phyloP scores from a whole-genome alignment of 2,329 filamentous ascomycete species.

The Rosellinia necatrix region DNA sequence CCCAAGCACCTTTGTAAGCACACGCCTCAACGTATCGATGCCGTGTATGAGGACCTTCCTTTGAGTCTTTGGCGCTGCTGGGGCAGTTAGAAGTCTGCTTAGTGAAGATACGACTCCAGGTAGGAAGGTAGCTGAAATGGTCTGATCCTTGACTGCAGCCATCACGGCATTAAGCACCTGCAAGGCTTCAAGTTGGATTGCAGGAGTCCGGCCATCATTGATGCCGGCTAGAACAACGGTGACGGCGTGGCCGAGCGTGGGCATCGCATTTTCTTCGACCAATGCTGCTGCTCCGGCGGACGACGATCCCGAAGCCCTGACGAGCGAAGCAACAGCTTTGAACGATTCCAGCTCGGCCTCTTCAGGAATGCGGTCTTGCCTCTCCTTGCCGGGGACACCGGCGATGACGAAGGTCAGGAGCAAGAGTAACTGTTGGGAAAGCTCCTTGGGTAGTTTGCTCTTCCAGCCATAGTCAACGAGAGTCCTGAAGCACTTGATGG shows the following conservation, averaged over 20 bases:
- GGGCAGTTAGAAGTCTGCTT: conserved; percentile 73
- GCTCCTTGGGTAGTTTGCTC: conserved; percentile 67
- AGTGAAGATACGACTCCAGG: conserved; percentile 86
- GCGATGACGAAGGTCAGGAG: conserved; percentile 82
- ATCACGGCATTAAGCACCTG: conserved; percentile 66
- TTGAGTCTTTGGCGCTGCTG: conserved; percentile 57
- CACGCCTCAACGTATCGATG: conserved; percentile 60
- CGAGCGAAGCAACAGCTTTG: conserved; percentile 68
- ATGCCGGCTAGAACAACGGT: conserved; percentile 78
- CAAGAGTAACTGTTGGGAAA: conserved; percentile 84
- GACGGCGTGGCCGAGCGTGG: conserved; percentile 80
- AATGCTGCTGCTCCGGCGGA: conserved; percentile 54
- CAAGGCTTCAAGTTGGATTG: conserved; percentile 74
- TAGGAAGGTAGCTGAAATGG: conserved; percentile 82
- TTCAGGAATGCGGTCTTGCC: conserved; percentile 60
- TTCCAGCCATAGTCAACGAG: conserved; percentile 83
- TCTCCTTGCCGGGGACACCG: conserved; percentile 64
- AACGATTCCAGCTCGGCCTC: conserved; percentile 77
- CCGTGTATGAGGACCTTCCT: conserved; percentile 68
- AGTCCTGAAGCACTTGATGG: conserved; percentile 73
- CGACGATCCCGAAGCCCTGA: conserved; percentile 61
- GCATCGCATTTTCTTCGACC: conserved; percentile 65
- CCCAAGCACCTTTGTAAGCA: conserved; percentile 60
- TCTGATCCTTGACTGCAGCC: conserved; percentile 67
- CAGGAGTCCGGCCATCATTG: conserved; percentile 64